phyloP scores from a whole-genome alignment of 768 basidiomycete genomes.

The Boletus rubescentipes region DNA sequence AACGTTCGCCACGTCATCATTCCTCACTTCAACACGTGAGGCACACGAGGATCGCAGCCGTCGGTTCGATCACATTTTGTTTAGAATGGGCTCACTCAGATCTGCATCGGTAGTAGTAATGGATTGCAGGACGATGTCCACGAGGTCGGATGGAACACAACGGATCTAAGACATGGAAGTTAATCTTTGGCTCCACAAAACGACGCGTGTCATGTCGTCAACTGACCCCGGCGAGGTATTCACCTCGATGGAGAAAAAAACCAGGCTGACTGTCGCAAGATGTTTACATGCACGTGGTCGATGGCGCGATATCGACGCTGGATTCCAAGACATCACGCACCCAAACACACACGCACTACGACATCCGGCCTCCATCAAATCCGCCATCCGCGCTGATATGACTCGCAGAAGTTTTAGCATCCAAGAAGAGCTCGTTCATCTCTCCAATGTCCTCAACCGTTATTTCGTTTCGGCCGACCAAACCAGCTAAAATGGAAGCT shows the following conservation, averaged over 20 bases:
- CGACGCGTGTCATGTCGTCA: neutral
- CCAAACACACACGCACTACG: conserved; percentile 20
- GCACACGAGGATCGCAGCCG: neutral
- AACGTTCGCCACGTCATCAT: conserved; percentile 4
- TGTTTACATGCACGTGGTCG: conserved; percentile 8
- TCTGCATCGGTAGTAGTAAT: conserved; percentile 2
- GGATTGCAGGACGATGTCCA: neutral
- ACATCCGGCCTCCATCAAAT: conserved; percentile 33
- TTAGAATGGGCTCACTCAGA: neutral
- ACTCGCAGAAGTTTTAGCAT: conserved; percentile 80
- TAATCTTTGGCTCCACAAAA: conserved; percentile 6
- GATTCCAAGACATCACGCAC: conserved; percentile 3
- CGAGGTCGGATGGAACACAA: conserved; percentile 2
- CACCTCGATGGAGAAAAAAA: neutral
- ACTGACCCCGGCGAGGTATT: neutral
- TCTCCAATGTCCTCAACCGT: conserved; percentile 87
- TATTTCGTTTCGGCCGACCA: conserved; percentile 79
- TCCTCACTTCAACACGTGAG: neutral
- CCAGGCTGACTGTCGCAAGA: neutral
- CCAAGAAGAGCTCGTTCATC: conserved; percentile 93
- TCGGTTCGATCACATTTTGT: neutral
- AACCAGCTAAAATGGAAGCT: conserved; percentile 78
- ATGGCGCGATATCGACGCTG: conserved; percentile 5
- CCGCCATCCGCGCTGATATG: conserved; percentile 46
- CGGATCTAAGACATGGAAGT: conserved; percentile 13